phyloP scores from a whole-genome alignment of 2,329 filamentous ascomycete species.

The Blastomyces emzantsi region DNA sequence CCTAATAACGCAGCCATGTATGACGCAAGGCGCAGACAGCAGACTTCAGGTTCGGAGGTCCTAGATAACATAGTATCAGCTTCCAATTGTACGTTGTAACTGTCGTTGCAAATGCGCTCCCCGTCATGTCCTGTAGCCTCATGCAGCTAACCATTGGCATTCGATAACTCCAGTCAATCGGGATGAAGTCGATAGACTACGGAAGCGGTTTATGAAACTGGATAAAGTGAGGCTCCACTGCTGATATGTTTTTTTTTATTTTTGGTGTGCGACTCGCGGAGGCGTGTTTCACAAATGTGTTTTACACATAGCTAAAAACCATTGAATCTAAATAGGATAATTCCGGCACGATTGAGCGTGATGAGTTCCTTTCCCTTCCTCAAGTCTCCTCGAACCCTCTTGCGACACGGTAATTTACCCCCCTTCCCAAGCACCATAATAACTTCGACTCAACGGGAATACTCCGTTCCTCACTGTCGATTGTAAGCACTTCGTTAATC shows the following conservation, averaged over 20 bases:
- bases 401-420: constrained; percentile 65
- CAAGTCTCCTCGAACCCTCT: constrained; percentile 98
- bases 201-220: constrained; percentile 98
- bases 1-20: constrained; percentile 39
- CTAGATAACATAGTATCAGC: constrained; percentile 94
- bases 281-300: neutral
- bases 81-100: constrained; percentile 69
- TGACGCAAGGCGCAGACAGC: constrained; percentile 36
- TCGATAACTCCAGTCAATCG: constrained; percentile 62
- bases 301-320: neutral
- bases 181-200: constrained; percentile 89
- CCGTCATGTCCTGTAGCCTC: neutral
- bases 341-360: constrained; percentile 95
- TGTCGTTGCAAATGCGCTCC: neutral
- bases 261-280: neutral
- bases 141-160: constrained; percentile 7
- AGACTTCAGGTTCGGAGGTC: constrained; percentile 53
- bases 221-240: constrained; percentile 61
- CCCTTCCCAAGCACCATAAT: neutral
- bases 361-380: constrained; percentile 93
- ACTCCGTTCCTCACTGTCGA: neutral
- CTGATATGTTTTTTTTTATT: neutral
- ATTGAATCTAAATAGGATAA: constrained; percentile 59
- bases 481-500: constrained; percentile 1
- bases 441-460: neutral